Base-by-base conservation (phyloP, 2,329 filamentous ascomycete genomes). In the Corinectria fuckeliana region DNA sequence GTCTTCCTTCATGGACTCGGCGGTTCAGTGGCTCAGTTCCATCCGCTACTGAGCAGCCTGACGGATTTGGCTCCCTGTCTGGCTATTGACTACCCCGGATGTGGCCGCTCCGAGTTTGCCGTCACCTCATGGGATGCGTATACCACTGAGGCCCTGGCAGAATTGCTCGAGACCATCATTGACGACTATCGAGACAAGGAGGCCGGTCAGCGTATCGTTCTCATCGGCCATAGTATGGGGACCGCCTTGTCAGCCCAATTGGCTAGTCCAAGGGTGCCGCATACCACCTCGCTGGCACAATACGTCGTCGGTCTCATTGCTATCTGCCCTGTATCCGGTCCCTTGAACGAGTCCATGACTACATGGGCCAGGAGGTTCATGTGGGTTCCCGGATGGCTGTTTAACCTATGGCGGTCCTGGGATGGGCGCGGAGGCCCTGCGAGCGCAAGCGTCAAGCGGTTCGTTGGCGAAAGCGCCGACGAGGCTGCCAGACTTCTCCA, bases 1-100 rank as follows among this genome's bases (percentile, higher is more conserved):
- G 93, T 98, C 41, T 97, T 96, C 72, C 82, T 98, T 57, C 95
- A 98, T 71, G 95, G 95, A 1, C 83, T 98, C 9, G 95, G 94
- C n/a, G 95, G 95, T 48, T 96, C 92, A 1, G 85, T 93, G 21
- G 90, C 92, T 10, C 95, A 98, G 72, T 98, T 97, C 72, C 85
- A 91, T 55, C 87, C 91, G 26, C 79, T 98, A 5, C 78, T 98
- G 14, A 90, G 87, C 18, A 95, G 91, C 74, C 82, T 99, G 47
- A 86, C 91, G 50, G 92, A 96, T 71, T 81, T 93, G 48, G 92
- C 91, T 11, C 89, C 93, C 47, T 96, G 93, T 73, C 82, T 77
- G 64, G 91, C 92, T 4, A 88, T 98, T 63, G 95, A 99, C 73
- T 82, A 97, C 4, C 94, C 95, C 1, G 95, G 95, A 36, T 96